Percentiles rank a stretch among this genome's conserved stretches.
phyloP scores from a whole-genome alignment of 2,329 filamentous ascomycete species.

The Domatiomyces globalis region DNA sequence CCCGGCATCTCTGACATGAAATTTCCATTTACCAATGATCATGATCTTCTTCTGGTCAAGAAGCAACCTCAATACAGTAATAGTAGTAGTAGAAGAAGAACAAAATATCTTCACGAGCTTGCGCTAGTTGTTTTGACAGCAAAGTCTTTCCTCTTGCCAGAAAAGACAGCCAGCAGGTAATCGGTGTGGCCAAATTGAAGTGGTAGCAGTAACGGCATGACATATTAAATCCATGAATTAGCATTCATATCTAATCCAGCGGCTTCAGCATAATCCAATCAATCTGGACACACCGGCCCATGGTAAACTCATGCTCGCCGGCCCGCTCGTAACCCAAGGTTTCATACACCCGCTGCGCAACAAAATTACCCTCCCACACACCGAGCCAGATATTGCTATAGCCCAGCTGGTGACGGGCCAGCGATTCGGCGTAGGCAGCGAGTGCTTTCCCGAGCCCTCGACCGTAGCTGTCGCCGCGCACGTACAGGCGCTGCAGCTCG shows the following conservation, averaged over 20 bases:
- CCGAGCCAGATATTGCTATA: constrained; percentile 12
- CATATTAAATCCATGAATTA: no score
- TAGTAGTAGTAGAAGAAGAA: no score
- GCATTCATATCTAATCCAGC: neutral
- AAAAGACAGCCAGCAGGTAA: no score
- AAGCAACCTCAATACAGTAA: no score
- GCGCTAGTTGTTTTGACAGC: no score
- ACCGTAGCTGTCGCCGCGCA: constrained; percentile 8
- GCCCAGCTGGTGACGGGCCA: constrained; percentile 5
- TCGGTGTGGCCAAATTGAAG: no score
- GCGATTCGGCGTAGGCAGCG: constrained; percentile 2
- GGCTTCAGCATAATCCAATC: constrained; percentile 15
- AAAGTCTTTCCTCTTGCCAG: no score
- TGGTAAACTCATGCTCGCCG: constrained; percentile 15
- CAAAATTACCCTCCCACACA: constrained; percentile 16
- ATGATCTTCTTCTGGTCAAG: no score
- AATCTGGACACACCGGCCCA: constrained; percentile 15
- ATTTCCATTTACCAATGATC: no score
- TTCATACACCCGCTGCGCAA: constrained; percentile 13
- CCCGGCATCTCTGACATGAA: no score
- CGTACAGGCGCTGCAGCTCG: constrained; percentile 14
- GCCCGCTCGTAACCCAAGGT: constrained; percentile 8
- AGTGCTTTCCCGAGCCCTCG: constrained; percentile 7
- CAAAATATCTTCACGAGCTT: no score
- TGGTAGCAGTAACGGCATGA: no score